Percentiles rank a stretch among this genome's conserved stretches.
phyloP scores from a whole-genome alignment of 192 early-diverging fungal genomes.

The Blastocladiella britannica region DNA sequence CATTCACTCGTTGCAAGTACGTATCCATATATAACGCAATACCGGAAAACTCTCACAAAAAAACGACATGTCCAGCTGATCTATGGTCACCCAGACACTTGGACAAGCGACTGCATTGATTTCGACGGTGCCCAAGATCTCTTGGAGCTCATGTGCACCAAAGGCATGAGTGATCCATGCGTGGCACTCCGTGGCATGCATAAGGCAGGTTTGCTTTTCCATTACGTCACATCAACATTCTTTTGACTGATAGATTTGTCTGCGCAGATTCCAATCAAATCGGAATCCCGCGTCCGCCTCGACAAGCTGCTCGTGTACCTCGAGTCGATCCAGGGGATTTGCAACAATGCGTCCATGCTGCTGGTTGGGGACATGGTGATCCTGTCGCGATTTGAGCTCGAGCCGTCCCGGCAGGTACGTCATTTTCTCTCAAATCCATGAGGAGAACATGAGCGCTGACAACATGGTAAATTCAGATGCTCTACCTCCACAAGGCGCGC shows the following conservation, averaged over 20 bases:
- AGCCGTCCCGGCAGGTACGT: slow-evolving; percentile 34
- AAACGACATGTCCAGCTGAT: slow-evolving; percentile 7
- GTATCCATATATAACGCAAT: too few relatives aligned
- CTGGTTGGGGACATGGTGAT: slow-evolving; percentile 30
- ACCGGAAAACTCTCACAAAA: neutral
- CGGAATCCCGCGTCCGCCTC: slow-evolving; percentile 21
- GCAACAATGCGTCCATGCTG: slow-evolving; percentile 38
- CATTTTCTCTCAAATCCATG: too few relatives aligned
- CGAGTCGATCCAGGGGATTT: slow-evolving; percentile 34
- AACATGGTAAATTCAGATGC: slow-evolving; percentile 13
- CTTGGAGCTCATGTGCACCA: slow-evolving; percentile 21
- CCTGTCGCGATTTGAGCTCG: slow-evolving; percentile 22
- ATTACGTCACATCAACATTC: too few relatives aligned
- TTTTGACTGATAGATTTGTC: too few relatives aligned
- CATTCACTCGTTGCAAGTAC: neutral
- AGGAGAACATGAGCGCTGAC: slow-evolving; percentile 3
- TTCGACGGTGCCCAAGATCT: slow-evolving; percentile 17
- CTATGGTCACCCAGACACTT: neutral
- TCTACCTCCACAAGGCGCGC: slow-evolving; percentile 28
- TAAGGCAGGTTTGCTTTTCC: too few relatives aligned
- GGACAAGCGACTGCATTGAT: slow-evolving; percentile 2
- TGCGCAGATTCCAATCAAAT: slow-evolving; percentile 21
- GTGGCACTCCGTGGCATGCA: slow-evolving; percentile 26
- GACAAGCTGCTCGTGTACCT: slow-evolving; percentile 37
- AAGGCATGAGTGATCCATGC: slow-evolving; percentile 20